Percentiles rank a stretch among this genome's conserved stretches.
Conservation (phyloP, 345 rosid genomes). For the Viola odorata region DNA sequence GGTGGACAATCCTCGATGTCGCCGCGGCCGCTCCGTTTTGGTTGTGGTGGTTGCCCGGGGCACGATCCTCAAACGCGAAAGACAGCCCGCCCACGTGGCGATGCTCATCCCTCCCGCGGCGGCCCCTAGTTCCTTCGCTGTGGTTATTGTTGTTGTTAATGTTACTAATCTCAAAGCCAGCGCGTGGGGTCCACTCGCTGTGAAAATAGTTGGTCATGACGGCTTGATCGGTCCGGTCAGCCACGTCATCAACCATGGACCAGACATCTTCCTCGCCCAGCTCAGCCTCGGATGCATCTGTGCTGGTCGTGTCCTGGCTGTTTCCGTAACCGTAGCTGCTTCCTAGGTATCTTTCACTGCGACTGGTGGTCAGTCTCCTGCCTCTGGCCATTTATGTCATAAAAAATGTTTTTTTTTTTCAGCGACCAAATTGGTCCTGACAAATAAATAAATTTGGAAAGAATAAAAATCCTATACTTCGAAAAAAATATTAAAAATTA, state of each 20-base stretch:
- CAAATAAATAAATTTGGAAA: background rate
- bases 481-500: background rate
- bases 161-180: constrained; percentile 14
- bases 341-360: constrained; percentile 66
- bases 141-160: background rate
- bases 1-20: constrained; percentile 67
- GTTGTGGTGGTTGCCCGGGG: constrained; percentile 14
- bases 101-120: too few species aligned
- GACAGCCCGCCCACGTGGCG: constrained; percentile 64
- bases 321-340: constrained; percentile 31
- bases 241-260: constrained; percentile 53
- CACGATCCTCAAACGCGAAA: constrained; percentile 50
- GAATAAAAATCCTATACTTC: too few species aligned
- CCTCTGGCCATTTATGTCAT: constrained; percentile 54
- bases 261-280: constrained; percentile 81
- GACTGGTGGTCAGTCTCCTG: constrained; percentile 60
- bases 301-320: constrained; percentile 15
- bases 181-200: constrained; percentile 43
- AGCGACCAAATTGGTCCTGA: background rate
- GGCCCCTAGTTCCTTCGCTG: constrained; percentile 15
- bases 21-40: constrained; percentile 11
- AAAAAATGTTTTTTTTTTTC: background rate
- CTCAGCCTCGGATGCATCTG: constrained; percentile 31
- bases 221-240: constrained; percentile 16
- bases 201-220: constrained; percentile 1